Base-by-base conservation (phyloP, 768 basidiomycete genomes). In the Holtermannia corniformis region DNA sequence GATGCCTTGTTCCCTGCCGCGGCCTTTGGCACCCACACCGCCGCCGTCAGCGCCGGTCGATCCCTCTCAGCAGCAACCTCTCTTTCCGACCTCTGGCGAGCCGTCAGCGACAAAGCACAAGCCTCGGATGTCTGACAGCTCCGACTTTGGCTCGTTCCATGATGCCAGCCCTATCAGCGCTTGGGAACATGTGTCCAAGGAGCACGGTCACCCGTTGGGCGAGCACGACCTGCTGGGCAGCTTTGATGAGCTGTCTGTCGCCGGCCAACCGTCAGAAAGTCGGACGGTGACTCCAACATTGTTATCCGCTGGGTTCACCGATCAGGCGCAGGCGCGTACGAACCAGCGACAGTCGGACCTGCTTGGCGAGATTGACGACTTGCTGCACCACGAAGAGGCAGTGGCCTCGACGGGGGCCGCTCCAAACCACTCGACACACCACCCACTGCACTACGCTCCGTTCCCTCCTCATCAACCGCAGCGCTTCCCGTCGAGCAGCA, bases 171-270 rank as follows among this genome's bases (percentile, higher is more conserved):
- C 32, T 7, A 7, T 16, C 7, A 37, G 32, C 32, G 7, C 32
- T 16, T 37, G 32, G 32, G 32, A 37, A 37, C 32, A 7, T 7
- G 32, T 37, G 16, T 7, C 7, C 7, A 16, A 37, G 16, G 32
- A 37, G 7, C 10, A 7, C 7, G 32, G 32, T 7, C 32, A 37
- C 14, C 43, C 44, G n/a, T 52, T 61, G 13, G 56, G 59, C n/a
- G 53, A 57, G 3, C 40, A 48, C 23, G 66, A 68, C 42, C 52
- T 65, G 11, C 57, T 64, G 5, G 61, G 63, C 1, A 58, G 58
- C 1, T 64, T 61, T 40, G 60, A 64, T 10, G 63, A 64, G 37
- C 24, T 46, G 3, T 16, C 11, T 12, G 46, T 25, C 13, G 4
- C n/a, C 16, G 13, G 16, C 3, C 41, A 19, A 19, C 5, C 24